A percentile compares a stretch with the other conserved stretches of the same genome.
Conservation (phyloP, 192 early-diverging fungal species). For the Lobosporangium transversale region DNA sequence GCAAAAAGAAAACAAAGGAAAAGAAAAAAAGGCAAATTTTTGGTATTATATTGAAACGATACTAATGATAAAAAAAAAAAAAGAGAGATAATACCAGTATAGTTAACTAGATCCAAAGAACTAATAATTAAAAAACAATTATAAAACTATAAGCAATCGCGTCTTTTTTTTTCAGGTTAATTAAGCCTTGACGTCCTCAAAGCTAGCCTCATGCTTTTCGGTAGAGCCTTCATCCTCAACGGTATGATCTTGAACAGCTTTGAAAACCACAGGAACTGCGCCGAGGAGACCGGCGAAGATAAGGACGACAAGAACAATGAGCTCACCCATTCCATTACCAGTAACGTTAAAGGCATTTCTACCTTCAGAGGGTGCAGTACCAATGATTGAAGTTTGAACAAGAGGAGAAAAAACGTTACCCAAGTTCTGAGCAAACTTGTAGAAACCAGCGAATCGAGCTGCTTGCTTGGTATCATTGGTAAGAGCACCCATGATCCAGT, state of each 20-base stretch:
- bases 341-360: constrained; percentile 5
- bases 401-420: constrained; percentile 39
- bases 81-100: too few relatives aligned
- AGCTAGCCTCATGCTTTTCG: neutral
- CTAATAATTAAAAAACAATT: too few relatives aligned
- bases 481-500: constrained; percentile 89
- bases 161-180: too few relatives aligned
- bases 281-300: constrained; percentile 21
- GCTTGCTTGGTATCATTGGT: constrained; percentile 81
- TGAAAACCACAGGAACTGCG: neutral
- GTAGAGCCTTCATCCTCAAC: neutral
- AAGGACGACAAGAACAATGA: constrained; percentile 35
- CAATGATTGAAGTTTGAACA: constrained; percentile 39
- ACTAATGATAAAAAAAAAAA: too few relatives aligned
- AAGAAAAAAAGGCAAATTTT: too few relatives aligned
- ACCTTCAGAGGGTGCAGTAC: constrained; percentile 26
- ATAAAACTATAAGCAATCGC: too few relatives aligned
- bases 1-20: too few relatives aligned
- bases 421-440: constrained; percentile 53
- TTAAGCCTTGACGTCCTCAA: constrained; percentile 12
- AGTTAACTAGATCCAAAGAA: too few relatives aligned
- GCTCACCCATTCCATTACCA: constrained; percentile 35
- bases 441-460: constrained; percentile 73
- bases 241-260: constrained; percentile 3
- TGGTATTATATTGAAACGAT: too few relatives aligned